Conservation (phyloP, 2,329 filamentous ascomycete genomes). For the Apiospora koreana region DNA sequence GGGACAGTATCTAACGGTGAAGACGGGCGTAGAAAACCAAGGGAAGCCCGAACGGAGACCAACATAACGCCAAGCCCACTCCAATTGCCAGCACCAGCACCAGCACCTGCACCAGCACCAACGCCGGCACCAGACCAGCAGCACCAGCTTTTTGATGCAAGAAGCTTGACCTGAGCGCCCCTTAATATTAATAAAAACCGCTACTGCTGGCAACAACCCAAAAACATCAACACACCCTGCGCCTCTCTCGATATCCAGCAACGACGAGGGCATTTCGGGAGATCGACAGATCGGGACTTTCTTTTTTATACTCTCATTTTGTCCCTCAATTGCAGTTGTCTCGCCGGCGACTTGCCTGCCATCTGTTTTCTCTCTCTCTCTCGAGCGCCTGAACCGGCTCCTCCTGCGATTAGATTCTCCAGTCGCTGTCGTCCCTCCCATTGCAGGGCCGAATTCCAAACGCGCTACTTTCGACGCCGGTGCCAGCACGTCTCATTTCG, state of each 20-base stretch:
- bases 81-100: neutral
- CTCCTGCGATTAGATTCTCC: neutral
- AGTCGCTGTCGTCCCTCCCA: neutral
- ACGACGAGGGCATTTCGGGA: neutral
- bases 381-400: neutral
- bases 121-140: slow-evolving; percentile 2
- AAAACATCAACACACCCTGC: slow-evolving; percentile 7
- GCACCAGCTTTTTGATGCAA: neutral
- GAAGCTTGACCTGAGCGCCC: neutral
- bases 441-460: neutral
- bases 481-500: slow-evolving; percentile 5
- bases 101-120: neutral
- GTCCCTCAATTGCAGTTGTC: neutral
- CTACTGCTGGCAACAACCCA: neutral
- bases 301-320: neutral
- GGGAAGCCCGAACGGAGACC: neutral
- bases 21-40: neutral
- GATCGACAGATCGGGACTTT: neutral
- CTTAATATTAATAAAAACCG: slow-evolving; percentile 9
- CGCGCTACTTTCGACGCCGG: slow-evolving; percentile 8
- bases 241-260: neutral
- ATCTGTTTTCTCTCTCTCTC: neutral
- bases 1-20: neutral
- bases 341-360: neutral
- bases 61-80: neutral